Evolutionary conservation across 305 asterid species (phyloP), one percentile per base, ranked within the genome.

Genomic region (Fraxinus sp.): DNA sequence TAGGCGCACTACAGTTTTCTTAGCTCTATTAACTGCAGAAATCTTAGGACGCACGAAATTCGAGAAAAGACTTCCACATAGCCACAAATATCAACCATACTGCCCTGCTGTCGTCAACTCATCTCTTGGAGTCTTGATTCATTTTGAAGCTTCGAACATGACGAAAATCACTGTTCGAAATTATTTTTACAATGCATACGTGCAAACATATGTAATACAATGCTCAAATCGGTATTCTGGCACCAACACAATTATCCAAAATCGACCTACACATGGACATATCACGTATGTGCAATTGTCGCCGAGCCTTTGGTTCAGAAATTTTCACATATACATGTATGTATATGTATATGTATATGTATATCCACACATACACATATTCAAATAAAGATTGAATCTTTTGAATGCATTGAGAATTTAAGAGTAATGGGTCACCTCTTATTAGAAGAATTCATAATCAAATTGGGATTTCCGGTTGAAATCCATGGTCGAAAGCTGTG

Each of bases 401-500:
- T 44, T 71, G 85, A 86, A 86, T 32, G 66, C 75, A 79, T 28
- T 32, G 41, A 49, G 37, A 49, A 74, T 79, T 4, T 2, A 80
- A 66, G 82, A 78, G 26, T 74, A 39, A 62, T 68, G 26, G 77
- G 72, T 74, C 80, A 91, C 97, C 95, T 88, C 35, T 77, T 84
- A 14, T 78, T 80, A 77, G 83, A 87, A 59, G 80, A 76, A 68
- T 68, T 74, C 64, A 82, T 91, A 83, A 64, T 73, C 79, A 85
- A 78, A 68, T 85, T 84, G 80, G 87, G 79, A 80, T 84, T 82
- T 66, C 79, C 78, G 22, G 85, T 10, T 33, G 92, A 82, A 85
- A 82, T 76, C 88, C 86, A 88, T 75, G 92, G 90, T 78, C 84
- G 88, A 77, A 78, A 83, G 84, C 86, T 80, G 88, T 86, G 83